Evolutionary conservation across 2,329 filamentous ascomycete species (phyloP), one percentile per base, ranked within the genome.

Genomic region (Talaromyces sp.): DNA sequence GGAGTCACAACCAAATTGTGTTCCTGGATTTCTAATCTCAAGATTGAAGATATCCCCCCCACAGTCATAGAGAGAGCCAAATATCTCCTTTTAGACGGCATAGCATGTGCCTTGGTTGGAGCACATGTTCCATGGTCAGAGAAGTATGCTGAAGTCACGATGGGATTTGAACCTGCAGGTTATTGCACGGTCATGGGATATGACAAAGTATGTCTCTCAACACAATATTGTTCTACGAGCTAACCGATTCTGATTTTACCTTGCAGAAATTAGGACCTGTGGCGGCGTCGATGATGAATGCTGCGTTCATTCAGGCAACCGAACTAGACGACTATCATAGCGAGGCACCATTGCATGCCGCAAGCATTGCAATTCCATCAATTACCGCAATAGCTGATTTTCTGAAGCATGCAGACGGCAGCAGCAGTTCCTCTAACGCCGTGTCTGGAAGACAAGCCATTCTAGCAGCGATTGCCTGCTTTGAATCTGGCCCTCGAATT

Each of bases 71-170:
- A n/a, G 14, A 41, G 79, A 0, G 76, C 75, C 8, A 82, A 82
- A 62, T 76, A 82, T 66, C 70, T 81, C 10, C 74, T 82, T 16
- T 71, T 82, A 2, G 80, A 82, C 67, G 80, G 79, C 11, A 67
- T 82, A 10, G 77, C 73, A 5, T 82, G 79, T 66, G 77, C 70
- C 0, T 58, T 63, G 24, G 52, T 63, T 6, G 62, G 62, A 3
- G 24, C 62, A 27, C 62, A 58, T 49, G 41, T 63, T 19, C 62
- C 62, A 37, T 63, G 62, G 62, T 58, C 62, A 35, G 50, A 63
- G 24, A 63, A 45, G 31, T 41, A 41, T 41, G 39, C 39, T 41
- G 62, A 52, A 39, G 62, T 52, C 6, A 16, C 27, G n/a, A 57
- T 52, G 5, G 22, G 57, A 14, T 14, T 63, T 50, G 75, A 4